Base-by-base conservation (phyloP, 2,329 filamentous ascomycete species). In the Elsinoe ampelina region DNA sequence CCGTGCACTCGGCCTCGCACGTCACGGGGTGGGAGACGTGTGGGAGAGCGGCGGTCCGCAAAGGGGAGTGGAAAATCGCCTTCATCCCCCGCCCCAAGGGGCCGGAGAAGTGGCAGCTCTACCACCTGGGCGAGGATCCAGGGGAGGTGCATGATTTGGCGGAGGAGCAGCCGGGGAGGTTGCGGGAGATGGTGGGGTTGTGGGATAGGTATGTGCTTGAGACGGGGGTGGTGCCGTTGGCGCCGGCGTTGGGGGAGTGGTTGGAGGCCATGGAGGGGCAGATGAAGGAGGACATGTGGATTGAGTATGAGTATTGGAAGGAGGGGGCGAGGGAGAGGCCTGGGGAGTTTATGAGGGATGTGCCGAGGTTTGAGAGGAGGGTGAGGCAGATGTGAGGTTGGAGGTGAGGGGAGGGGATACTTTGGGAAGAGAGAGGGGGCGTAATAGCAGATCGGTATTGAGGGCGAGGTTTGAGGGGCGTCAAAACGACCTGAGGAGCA, bases 291-390 rank as follows among this genome's bases (percentile, higher is more conserved):
- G 81, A 83, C 63, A 79, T 77, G 5, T 83, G 80, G 81, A 83
- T 84, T 69, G 80, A 84, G 68, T 83, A 82, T 65, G 80, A 83
- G 67, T 84, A 83, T 61, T 84, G 80, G 80, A 77, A 79, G 59
- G 71, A 74, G 2, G 77, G 77, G 0, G 77, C 77, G 3, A 68
- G 77, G 34, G 32, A 71, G 19, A 60, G 67, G 47, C 68, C 68
- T n/a, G 63, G 69, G 58, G 63, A 65, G 54, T 71, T 71, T 41
- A 61, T 61, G 20, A 68, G 61, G 61, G 58, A 65, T 11, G 63
- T 67, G 35, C 65, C 65, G 11, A 64, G 66, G 55, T 70, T 70
- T 54, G 48, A 62, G 60, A 62, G 64, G 55, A 58, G 45, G 38
- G 63, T 66, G 5, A 62, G 59, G 41, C 58, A 58, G 5, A 60